Evolutionary conservation across 495 filamentous ascomycete genomes (phyloP).

Genomic region (Hypoxylon crocopeplum): DNA sequence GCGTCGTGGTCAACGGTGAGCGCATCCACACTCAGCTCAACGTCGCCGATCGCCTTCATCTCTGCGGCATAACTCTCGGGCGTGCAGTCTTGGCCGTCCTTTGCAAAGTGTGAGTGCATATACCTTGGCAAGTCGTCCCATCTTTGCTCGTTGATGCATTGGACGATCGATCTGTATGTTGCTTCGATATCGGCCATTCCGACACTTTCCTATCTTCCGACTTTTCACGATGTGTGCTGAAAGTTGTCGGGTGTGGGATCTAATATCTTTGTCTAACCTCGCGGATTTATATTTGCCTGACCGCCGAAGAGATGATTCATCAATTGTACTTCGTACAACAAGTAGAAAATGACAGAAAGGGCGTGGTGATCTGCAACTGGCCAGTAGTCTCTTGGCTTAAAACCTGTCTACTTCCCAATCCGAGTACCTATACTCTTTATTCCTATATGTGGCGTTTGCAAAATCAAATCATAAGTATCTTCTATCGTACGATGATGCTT

Average conservation of each 20-base stretch:
- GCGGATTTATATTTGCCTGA: not conserved
- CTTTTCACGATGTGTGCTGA: not conserved
- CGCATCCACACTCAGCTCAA: slow-evolving; percentile 27
- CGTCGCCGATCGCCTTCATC: slow-evolving; percentile 24
- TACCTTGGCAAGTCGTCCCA: slow-evolving; percentile 30
- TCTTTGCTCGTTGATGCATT: slow-evolving; percentile 28
- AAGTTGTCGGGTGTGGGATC: not conserved
- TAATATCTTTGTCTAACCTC: not conserved
- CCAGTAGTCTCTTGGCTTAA: slow-evolving; percentile 14
- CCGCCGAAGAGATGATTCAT: not conserved
- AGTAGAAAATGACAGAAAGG: slow-evolving; percentile 7
- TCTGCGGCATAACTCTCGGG: slow-evolving; percentile 31
- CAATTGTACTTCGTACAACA: not conserved
- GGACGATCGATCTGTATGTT: slow-evolving; percentile 19
- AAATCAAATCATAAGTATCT: too few relatives aligned
- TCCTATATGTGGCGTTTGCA: too few relatives aligned
- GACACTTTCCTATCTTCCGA: not conserved
- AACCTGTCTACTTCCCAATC: not conserved
- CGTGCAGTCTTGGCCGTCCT: slow-evolving; percentile 33
- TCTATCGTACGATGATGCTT: too few relatives aligned
- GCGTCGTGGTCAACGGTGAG: slow-evolving; percentile 31
- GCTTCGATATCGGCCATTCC: slow-evolving; percentile 22
- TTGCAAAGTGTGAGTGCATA: slow-evolving; percentile 25
- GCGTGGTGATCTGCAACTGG: slow-evolving; percentile 8
- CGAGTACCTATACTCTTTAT: not conserved